These are phyloP conservation scores for Mortierella sp. DNA, from an alignment of 371 early-diverging fungal species.

Conservation along the genomic window DNA sequence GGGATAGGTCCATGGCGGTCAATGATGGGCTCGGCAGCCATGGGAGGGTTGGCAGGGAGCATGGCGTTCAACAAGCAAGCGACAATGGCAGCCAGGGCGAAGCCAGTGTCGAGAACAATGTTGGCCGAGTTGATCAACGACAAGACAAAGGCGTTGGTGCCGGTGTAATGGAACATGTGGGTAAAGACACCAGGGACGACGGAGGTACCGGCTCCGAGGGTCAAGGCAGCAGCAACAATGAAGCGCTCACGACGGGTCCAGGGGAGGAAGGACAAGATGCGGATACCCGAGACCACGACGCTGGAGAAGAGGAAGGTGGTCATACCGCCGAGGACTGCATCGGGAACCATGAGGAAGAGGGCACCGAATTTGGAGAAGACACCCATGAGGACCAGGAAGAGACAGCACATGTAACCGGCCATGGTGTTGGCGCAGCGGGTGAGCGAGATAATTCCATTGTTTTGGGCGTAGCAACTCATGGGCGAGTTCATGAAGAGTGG, in stretches of 20 bases:
- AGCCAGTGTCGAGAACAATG: constrained; percentile 70
- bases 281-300: constrained; percentile 75
- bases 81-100: constrained; percentile 67
- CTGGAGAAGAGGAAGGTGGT: constrained; percentile 74
- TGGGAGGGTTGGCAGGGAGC: constrained; percentile 55
- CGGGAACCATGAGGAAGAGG: constrained; percentile 70
- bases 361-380: constrained; percentile 76
- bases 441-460: constrained; percentile 75
- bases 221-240: constrained; percentile 56
- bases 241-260: constrained; percentile 79
- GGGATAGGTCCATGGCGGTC: constrained; percentile 40
- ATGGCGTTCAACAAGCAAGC: constrained; percentile 68
- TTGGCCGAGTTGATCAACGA: constrained; percentile 71
- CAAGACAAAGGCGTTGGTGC: constrained; percentile 61
- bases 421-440: constrained; percentile 76
- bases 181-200: constrained; percentile 72
- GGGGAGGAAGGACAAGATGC: constrained; percentile 71
- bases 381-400: constrained; percentile 71
- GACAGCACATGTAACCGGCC: constrained; percentile 75
- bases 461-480: constrained; percentile 74
- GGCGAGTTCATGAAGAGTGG: constrained; percentile 73
- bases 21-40: constrained; percentile 31
- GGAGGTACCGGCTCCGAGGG: constrained; percentile 69
- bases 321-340: constrained; percentile 70
- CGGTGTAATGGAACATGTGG: constrained; percentile 69